Conservation (phyloP, 805 yeast species). For the Zygotorulaspora florentina region DNA sequence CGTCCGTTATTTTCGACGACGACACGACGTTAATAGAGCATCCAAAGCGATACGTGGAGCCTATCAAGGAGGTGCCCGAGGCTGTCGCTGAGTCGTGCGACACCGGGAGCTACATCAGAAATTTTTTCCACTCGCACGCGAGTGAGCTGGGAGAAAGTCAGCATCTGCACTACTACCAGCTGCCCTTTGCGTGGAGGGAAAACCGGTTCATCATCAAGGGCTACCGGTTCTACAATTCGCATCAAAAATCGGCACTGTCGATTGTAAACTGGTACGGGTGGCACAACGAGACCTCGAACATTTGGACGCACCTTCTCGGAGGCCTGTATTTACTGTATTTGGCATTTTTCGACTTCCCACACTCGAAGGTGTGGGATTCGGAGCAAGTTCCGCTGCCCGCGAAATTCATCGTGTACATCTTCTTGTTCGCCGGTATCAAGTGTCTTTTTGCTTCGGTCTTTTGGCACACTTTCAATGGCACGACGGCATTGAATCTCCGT, state of each 20-base stretch:
- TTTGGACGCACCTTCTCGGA: slow-evolving; percentile 88
- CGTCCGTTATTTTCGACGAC: slow-evolving; percentile 4
- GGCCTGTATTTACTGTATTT: slow-evolving; percentile 54
- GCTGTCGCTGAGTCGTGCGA: slow-evolving; percentile 4
- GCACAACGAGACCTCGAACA: slow-evolving; percentile 89
- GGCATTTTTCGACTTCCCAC: slow-evolving; percentile 59
- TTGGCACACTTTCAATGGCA: slow-evolving; percentile 91
- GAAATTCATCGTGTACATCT: slow-evolving; percentile 50
- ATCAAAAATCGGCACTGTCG: slow-evolving; percentile 54
- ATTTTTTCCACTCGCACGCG: slow-evolving; percentile 48
- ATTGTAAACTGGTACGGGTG: slow-evolving; percentile 44
- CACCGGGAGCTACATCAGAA: slow-evolving; percentile 28
- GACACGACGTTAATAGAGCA: slow-evolving; percentile 1
- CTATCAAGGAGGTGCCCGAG: neutral
- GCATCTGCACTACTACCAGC: slow-evolving; percentile 73
- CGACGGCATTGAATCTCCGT: slow-evolving; percentile 58
- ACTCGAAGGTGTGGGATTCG: slow-evolving; percentile 45
- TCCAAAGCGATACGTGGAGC: too few species aligned
- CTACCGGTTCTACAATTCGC: slow-evolving; percentile 73
- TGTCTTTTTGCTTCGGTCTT: slow-evolving; percentile 75
- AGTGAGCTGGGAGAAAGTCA: slow-evolving; percentile 40
- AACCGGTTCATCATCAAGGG: slow-evolving; percentile 81
- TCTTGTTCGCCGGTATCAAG: slow-evolving; percentile 65
- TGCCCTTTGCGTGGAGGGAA: slow-evolving; percentile 92
- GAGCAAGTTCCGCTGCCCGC: slow-evolving; percentile 40